Conservation (phyloP, 1,284 basidiomycete genomes). For the Hypsizygus ulmarius region DNA sequence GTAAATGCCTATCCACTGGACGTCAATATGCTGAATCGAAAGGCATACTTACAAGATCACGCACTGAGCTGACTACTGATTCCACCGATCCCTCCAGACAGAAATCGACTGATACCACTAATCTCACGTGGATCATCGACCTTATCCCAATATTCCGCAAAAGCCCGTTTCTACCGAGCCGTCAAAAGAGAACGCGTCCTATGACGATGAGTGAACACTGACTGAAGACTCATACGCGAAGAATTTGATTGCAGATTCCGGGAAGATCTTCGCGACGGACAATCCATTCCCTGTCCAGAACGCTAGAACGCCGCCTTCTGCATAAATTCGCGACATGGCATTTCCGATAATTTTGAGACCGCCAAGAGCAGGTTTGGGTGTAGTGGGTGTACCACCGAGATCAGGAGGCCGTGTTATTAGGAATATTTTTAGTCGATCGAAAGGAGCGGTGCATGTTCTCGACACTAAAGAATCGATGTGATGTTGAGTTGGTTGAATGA, state of each 20-base stretch:
- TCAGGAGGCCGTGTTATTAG: constrained; percentile 85
- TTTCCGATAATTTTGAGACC: constrained; percentile 70
- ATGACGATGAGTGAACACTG: constrained; percentile 27
- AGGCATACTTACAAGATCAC: constrained; percentile 25
- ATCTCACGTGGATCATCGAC: constrained; percentile 91
- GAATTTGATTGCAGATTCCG: constrained; percentile 98
- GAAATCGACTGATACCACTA: constrained; percentile 88
- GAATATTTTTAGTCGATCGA: constrained; percentile 96
- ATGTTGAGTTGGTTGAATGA: constrained; percentile 1
- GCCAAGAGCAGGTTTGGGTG: constrained; percentile 44
- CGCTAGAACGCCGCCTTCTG: constrained; percentile 82
- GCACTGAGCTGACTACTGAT: constrained; percentile 89
- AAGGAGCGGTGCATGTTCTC: constrained; percentile 94
- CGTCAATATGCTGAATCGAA: constrained; percentile 18
- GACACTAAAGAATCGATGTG: constrained; percentile 59
- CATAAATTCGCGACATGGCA: constrained; percentile 80
- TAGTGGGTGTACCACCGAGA: constrained; percentile 51
- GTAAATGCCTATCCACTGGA: constrained; percentile 65
- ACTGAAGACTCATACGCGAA: constrained; percentile 92
- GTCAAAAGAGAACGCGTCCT: constrained; percentile 5
- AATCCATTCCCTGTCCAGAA: constrained; percentile 93
- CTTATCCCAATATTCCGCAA: constrained; percentile 89
- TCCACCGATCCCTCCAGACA: constrained; percentile 95
- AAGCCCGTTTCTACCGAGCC: constrained; percentile 76
- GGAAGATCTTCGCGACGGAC: constrained; percentile 90